Base-by-base conservation (phyloP, 305 asterid genomes). In the Fraxinus velutina region DNA sequence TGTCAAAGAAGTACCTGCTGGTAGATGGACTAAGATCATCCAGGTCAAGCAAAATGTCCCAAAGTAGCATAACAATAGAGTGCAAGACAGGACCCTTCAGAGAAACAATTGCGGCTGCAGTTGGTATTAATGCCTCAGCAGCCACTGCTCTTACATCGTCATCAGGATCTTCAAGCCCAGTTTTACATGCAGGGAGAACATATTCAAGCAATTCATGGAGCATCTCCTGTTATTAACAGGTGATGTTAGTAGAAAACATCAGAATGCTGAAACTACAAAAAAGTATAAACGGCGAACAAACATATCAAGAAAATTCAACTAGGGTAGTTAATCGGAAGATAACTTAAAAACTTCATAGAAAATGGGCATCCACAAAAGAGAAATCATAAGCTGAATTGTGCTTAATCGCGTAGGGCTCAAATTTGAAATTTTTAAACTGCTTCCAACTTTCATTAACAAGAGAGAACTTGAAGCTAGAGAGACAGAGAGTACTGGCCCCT, bases 131-230 rank as follows among this genome's bases (percentile, higher is more conserved):
- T 80, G 98, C 95, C 88, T 96, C 99, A 22, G 99, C 99, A 79
- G 99, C 98, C 83, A 96, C 99, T 68, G 98, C 99, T 88, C 99
- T 93, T 66, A 96, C 99, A 83, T 96, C 99, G 89, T 96, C 99
- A 86, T 96, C 99, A 73, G 99, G 98, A 88, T 96, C 99, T 87
- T 96, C 99, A 80, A 96, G 98, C 79, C 99, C 99, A 87, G 90
- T 86, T 90, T 90, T 94, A 89, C 99, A 96, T 52, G 98, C 97
- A 79, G 99, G 98, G 74, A 96, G 93, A 78, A 96, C 93, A 86
- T 80, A 81, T 62, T 87, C 92, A 85, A 96, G 96, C 88, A 96
- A 90, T 79, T 90, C 92, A 81, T 85, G 89, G 78, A 94, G 95
- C 97, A 96, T 89, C 83, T 96, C 98, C 99, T 96, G 91, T 86